Evolutionary conservation across 768 basidiomycete species (phyloP), one percentile per base, ranked within the genome.

Genomic region (Tephrocybe sp.): DNA sequence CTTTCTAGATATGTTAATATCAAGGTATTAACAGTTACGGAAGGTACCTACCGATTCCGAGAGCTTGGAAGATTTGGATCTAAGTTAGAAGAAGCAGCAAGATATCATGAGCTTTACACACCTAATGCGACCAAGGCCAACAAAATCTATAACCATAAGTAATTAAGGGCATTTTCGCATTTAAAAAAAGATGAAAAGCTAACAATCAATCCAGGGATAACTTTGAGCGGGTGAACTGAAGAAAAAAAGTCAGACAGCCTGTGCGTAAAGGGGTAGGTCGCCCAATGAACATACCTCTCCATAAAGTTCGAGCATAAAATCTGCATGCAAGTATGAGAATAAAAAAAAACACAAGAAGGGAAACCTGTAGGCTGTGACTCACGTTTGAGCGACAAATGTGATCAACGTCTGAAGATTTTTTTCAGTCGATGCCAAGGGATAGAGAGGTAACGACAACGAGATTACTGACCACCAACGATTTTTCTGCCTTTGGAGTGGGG

Each of bases 361-460:
- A 16, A 16, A 33, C 43, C 13, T 32, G n/a, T n/a, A n/a, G n/a
- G n/a, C n/a, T n/a, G n/a, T 40, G 11, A 41, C 44, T 10, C 33
- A 52, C 51, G 40, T n/a, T 46, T 52, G 51, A 33, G 51, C 51
- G 26, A 46, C 19, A 12, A 52, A 52, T 33, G 51, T 52, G 31
- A 52, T 46, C 13, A 52, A 9, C 3, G 51, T 46, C 51, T 52
- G 40, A 3, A 17, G 10, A 34, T 13, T 11, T 11, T n/a, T 12
- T 50, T 17, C 31, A 30, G 20, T 14, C 2, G 1, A 26, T 26
- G 7, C 7, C 26, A 7, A 26, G 26, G 26, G 5, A 17, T 12
- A 34, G 19, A 16, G 13, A 22, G 31, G 33, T 14, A 45, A 22
- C n/a, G 4, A 26, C 26, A 26, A 7, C 2, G 22, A 45, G 45